A percentile compares a stretch with the other conserved stretches of the same genome.
phyloP scores from a whole-genome alignment of 305 asterid genomes.

The Ajuga reptans region DNA sequence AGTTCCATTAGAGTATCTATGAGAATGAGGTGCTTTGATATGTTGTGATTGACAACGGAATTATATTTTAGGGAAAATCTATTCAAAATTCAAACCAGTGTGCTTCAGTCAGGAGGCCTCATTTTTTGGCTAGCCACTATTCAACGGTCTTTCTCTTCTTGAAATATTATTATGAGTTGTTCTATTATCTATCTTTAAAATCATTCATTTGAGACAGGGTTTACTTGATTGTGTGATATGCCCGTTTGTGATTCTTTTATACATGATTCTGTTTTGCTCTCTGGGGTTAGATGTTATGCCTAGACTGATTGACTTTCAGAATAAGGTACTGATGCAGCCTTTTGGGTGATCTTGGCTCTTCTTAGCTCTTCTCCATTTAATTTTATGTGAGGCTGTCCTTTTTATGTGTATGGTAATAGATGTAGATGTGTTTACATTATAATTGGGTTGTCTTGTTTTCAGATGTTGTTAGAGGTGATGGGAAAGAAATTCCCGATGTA shows the following conservation, averaged over 20 bases:
- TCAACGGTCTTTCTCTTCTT: neutral
- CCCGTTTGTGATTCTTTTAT: neutral
- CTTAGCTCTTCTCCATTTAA: slow-evolving; percentile 5
- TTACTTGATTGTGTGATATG: neutral
- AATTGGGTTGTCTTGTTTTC: slow-evolving; percentile 25
- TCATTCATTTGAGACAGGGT: neutral
- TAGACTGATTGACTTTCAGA: neutral
- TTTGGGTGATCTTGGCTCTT: slow-evolving; percentile 3
- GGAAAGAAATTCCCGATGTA: slow-evolving; percentile 66
- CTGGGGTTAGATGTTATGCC: neutral
- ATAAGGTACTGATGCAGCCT: neutral
- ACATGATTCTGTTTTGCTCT: neutral
- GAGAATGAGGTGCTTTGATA: slow-evolving; percentile 11
- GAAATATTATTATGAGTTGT: neutral
- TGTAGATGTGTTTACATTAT: slow-evolving; percentile 7
- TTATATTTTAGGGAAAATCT: neutral
- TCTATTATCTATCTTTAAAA: neutral
- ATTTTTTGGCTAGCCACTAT: neutral
- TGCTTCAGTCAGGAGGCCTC: neutral
- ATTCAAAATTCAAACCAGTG: neutral
- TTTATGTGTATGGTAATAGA: neutral
- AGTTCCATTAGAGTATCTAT: neutral
- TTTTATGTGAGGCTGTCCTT: neutral
- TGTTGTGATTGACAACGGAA: neutral
- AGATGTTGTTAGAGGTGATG: slow-evolving; percentile 73